Percentiles rank a stretch among this genome's conserved stretches.
These are phyloP conservation scores for Apiotrichum mycotoxinovorans DNA, from an alignment of 1,284 basidiomycete species.

Conservation along the genomic window DNA sequence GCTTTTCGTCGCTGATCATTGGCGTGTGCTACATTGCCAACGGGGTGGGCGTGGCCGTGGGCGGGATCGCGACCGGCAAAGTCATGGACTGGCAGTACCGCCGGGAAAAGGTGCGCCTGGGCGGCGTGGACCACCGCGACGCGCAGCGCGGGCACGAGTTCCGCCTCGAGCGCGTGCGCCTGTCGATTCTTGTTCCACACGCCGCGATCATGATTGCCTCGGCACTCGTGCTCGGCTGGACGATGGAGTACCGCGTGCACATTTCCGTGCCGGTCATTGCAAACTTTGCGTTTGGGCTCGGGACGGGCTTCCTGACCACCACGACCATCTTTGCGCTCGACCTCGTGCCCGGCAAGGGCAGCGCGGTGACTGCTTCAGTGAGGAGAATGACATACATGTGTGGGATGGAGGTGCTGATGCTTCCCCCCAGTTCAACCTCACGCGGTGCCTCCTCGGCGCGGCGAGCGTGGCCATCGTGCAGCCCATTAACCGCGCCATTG, in stretches of 20 bases:
- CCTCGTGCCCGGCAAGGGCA: constrained; percentile 32
- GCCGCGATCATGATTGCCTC: constrained; percentile 25
- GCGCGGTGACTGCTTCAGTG: constrained; percentile 37
- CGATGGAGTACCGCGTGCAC: constrained; percentile 26
- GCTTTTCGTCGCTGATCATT: constrained; percentile 32
- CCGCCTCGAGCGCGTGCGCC: constrained; percentile 32
- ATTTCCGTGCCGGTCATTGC: constrained; percentile 38
- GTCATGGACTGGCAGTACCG: constrained; percentile 37
- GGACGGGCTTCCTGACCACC: constrained; percentile 27
- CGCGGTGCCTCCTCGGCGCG: constrained; percentile 41
- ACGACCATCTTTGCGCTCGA: constrained; percentile 34
- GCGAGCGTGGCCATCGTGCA: constrained; percentile 28
- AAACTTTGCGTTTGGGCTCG: constrained; percentile 34
- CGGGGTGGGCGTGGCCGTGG: constrained; percentile 34
- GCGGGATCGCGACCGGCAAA: constrained; percentile 29
- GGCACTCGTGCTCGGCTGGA: constrained; percentile 36
- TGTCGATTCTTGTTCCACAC: constrained; percentile 28
- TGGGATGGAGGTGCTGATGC: background rate
- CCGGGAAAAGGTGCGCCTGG: constrained; percentile 29
- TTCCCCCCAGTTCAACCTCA: constrained; percentile 34
- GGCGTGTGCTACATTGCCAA: constrained; percentile 40
- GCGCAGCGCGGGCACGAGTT: constrained; percentile 23
- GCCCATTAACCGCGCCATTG: constrained; percentile 32
- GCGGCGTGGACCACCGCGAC: constrained; percentile 28
- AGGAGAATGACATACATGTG: background rate